phyloP scores from a whole-genome alignment of 1,284 basidiomycete genomes.

The Lentinus polychrous region DNA sequence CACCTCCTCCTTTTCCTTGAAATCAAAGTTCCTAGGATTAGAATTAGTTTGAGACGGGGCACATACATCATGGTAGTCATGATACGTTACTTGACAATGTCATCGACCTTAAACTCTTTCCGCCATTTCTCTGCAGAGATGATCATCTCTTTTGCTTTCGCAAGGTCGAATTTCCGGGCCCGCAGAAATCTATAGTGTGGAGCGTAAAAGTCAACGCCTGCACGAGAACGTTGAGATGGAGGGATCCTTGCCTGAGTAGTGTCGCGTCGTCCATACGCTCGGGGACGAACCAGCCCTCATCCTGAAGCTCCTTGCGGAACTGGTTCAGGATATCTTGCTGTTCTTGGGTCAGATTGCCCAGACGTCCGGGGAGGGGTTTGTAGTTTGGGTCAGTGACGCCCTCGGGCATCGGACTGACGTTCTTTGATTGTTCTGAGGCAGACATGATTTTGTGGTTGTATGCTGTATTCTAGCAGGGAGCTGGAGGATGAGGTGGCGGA shows the following conservation, averaged over 20 bases:
- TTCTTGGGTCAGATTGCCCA: conserved; percentile 74
- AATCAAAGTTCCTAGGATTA: conserved; percentile 71
- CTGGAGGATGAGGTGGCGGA: not conserved
- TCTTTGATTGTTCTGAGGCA: conserved; percentile 18
- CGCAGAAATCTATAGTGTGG: conserved; percentile 66
- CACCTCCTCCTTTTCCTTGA: conserved; percentile 79
- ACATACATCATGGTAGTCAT: not conserved
- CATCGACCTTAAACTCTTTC: conserved; percentile 83
- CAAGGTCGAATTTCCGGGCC: conserved; percentile 88
- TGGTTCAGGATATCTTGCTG: conserved; percentile 72
- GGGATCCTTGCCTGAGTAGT: conserved; percentile 54
- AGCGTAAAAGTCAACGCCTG: not conserved
- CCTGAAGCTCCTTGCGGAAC: conserved; percentile 62
- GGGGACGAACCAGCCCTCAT: conserved; percentile 53
- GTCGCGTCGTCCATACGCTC: conserved; percentile 79
- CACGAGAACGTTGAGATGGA: conserved; percentile 7
- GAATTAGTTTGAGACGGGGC: not conserved
- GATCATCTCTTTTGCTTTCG: conserved; percentile 83
- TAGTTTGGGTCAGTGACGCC: conserved; percentile 66
- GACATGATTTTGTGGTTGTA: conserved; percentile 17
- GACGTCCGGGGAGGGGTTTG: conserved; percentile 66
- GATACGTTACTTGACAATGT: conserved; percentile 70
- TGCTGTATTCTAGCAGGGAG: too few relatives aligned
- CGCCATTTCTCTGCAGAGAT: conserved; percentile 85
- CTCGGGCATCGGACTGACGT: conserved; percentile 49